Percentiles rank a stretch among this genome's conserved stretches.
phyloP scores from a whole-genome alignment of 1,284 basidiomycete genomes.

The Clitocybe nebularis region DNA sequence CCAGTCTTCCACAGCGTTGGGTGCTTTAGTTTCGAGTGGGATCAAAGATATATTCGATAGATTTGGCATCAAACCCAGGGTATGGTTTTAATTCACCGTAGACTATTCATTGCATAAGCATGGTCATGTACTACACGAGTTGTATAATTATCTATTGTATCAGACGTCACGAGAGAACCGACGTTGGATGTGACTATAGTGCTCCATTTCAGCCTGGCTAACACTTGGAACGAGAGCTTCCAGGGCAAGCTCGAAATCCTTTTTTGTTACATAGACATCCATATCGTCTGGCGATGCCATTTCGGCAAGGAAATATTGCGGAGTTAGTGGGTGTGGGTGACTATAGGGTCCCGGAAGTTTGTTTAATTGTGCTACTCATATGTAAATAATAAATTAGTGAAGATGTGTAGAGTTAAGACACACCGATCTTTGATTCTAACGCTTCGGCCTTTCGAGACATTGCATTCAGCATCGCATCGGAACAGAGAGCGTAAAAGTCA shows the following conservation, averaged over 20 bases:
- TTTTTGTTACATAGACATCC: slow-evolving; percentile 67
- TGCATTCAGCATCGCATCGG: slow-evolving; percentile 93
- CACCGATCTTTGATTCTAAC: slow-evolving; percentile 73
- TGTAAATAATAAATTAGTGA: not conserved
- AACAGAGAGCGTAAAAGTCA: slow-evolving; percentile 97
- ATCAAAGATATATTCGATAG: slow-evolving; percentile 51
- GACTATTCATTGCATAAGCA: not conserved
- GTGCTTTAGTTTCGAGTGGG: slow-evolving; percentile 43
- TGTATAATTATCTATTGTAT: not conserved
- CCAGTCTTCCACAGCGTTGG: slow-evolving; percentile 42
- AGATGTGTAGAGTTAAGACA: slow-evolving; percentile 14
- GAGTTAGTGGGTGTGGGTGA: slow-evolving; percentile 75
- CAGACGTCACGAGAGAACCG: slow-evolving; percentile 50
- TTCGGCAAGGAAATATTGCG: slow-evolving; percentile 92
- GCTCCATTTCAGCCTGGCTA: slow-evolving; percentile 83
- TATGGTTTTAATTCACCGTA: slow-evolving; percentile 42
- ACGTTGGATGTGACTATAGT: slow-evolving; percentile 76
- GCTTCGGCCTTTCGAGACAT: slow-evolving; percentile 87
- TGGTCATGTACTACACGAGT: not conserved
- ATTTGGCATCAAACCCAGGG: slow-evolving; percentile 49
- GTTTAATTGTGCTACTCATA: slow-evolving; percentile 47
- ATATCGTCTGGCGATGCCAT: slow-evolving; percentile 75
- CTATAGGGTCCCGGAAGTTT: slow-evolving; percentile 31
- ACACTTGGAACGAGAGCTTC: slow-evolving; percentile 83
- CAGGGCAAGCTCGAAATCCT: slow-evolving; percentile 80